Conservation (phyloP, 176 grass and related monocot species). For the Oropetium thomaeum region DNA sequence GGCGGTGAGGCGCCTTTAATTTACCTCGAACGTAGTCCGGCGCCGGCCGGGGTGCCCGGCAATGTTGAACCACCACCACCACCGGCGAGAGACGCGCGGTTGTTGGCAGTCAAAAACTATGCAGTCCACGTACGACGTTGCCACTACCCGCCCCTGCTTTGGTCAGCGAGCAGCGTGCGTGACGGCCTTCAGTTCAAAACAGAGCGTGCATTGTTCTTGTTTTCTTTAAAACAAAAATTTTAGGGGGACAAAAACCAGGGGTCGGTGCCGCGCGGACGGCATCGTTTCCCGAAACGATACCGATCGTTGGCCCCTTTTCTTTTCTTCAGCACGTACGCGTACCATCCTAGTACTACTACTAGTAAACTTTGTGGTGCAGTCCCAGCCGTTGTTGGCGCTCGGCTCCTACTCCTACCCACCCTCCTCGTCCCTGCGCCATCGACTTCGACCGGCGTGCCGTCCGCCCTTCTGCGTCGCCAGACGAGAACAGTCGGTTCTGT, state of each 20-base stretch:
- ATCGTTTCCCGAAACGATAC: background rate
- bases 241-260: background rate
- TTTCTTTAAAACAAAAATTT: too few relatives aligned
- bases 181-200: background rate
- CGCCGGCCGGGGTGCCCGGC: background rate
- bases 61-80: conserved; percentile 11
- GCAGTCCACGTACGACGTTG: conserved; percentile 6
- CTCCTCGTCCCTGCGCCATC: background rate
- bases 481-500: background rate
- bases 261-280: background rate
- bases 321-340: background rate
- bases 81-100: background rate
- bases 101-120: background rate
- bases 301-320: background rate
- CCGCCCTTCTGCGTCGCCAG: background rate
- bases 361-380: background rate
- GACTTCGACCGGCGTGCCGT: background rate
- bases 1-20: background rate
- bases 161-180: background rate
- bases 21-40: background rate
- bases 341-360: background rate
- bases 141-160: background rate
- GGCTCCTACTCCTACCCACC: background rate
- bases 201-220: background rate
- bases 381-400: background rate